Evolutionary conservation across 768 basidiomycete species (phyloP), one percentile per base, ranked within the genome.

Genomic region (Hydnomerulius pinastri): DNA sequence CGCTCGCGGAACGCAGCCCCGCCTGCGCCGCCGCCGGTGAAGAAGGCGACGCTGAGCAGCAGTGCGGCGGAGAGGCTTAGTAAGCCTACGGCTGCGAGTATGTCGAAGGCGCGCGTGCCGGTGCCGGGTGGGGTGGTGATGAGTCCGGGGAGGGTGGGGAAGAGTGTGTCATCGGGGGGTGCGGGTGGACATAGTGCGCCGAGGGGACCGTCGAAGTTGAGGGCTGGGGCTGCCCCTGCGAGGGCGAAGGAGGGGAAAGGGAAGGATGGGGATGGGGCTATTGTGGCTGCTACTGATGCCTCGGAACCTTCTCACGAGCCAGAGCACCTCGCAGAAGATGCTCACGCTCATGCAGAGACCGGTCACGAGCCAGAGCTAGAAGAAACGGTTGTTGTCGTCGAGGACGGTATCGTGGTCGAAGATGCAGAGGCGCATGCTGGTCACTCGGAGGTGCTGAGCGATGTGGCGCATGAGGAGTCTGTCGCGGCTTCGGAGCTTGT

Each of bases 21-120:
- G 2, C 69, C 67, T 1, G 69, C 73, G 6, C 76, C 82, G 1
- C 72, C 74, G 0, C 77, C 84, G 1, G 66, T 69, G 17, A 82
- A 78, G 71, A 86, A 85, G 66, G 61, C 69, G n/a, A 75, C 79
- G 1, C 57, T 82, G 38, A 79, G 78, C 49, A 75, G 74, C 51
- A 78, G 71, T 41, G 75, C 76, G 0, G 74, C 84, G 10, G 86
- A 87, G 50, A 77, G 90, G 43, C 72, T 91, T 36, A 88, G 81
- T 67, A 89, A 89, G 66, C 90, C 89, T n/a, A 91, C 90, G 1
- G 87, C 88, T 9, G 85, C 89, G 23, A 88, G 87, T 2, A 62
- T 87, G 50, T 82, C 82, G 20, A 85, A 81, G 62, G 80, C 79
- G 18, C 78, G 83, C 15, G 54, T 73, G n/a, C 54, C 66, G 4